phyloP scores from a whole-genome alignment of 306 rosid genomes.

The Vachellia pachyceras region DNA sequence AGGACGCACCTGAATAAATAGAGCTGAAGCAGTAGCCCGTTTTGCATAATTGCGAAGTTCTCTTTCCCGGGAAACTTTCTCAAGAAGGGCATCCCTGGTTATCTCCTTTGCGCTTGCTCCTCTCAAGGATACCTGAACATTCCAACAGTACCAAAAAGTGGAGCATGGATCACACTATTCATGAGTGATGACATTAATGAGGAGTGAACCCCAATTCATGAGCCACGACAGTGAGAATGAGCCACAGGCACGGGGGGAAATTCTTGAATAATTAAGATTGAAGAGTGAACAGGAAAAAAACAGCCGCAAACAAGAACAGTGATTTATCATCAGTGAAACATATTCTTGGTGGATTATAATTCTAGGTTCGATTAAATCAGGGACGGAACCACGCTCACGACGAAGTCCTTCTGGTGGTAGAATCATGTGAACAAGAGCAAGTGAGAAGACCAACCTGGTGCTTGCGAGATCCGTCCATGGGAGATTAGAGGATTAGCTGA shows the following conservation, averaged over 20 bases:
- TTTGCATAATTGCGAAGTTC: conserved; percentile 85
- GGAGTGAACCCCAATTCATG: neutral
- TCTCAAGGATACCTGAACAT: conserved; percentile 80
- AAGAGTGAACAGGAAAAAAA: neutral
- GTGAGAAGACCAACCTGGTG: conserved; percentile 53
- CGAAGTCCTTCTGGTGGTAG: neutral
- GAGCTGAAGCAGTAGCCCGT: conserved; percentile 81
- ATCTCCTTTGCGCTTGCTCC: conserved; percentile 98
- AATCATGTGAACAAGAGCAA: neutral
- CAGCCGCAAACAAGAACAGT: neutral
- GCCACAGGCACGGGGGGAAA: neutral
- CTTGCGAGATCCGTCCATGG: conserved; percentile 72
- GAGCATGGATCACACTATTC: neutral
- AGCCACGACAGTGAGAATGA: too few species aligned
- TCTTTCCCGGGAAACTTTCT: conserved; percentile 84
- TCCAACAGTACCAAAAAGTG: neutral
- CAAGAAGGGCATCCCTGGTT: conserved; percentile 88
- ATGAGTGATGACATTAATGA: neutral
- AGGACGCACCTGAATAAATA: conserved; percentile 79
- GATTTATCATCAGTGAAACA: neutral
- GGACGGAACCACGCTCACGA: neutral
- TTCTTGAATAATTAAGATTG: neutral
- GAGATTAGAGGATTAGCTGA: conserved; percentile 15
- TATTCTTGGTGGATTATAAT: neutral
- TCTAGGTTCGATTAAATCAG: neutral